Base-by-base conservation (phyloP, 495 filamentous ascomycete species). In the Hyphodiscus hymeniophilus region DNA sequence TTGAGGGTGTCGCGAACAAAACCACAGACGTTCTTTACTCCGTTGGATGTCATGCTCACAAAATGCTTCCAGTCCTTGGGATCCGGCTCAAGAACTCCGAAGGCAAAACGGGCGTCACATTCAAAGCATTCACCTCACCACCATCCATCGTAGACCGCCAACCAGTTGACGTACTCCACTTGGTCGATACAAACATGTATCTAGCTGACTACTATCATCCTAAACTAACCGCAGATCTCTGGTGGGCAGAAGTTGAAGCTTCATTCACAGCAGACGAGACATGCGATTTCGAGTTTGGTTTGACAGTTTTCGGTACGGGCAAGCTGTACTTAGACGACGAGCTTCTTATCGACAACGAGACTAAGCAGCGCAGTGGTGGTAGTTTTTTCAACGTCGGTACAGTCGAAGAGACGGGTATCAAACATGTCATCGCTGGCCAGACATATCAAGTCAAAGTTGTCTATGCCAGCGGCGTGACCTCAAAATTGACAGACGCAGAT, bases 281-380 rank as follows among this genome's bases (percentile, higher is more conserved):
- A 39, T 39, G 55, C 3, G 60, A 52, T 8, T 69, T 52, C 49
- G 59, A 67, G 23, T 83, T 88, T 46, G 78, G 82, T 7, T 68
- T 87, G 17, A 76, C 77, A 6, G 81, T 84, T 7, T 75, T 73
- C 33, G 84, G 84, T 3, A 79, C 81, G 3, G 81, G 77, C 1
- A 73, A 73, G 28, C 67, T 87, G 3, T 76, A 73, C 38, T 67
- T 88, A n/a, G 75, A 88, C 47, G 81, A 64, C 26, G 66, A 82
- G 43, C 54, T 83, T 1, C 65, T 88, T 10, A 74, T 89, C 40
- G 79, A 87, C 60, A 87, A 84, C 55, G 65, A 69, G 51, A 71
- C 70, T 47, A 72, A 74, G 48, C 77, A 85, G 60, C 67, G 63
- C 42, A 62, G 69, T 52, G 81, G 81, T 30, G 69, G 70, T 7